Base-by-base conservation (phyloP, 1,139 yeast species). In the Geotrichum fermentans region DNA sequence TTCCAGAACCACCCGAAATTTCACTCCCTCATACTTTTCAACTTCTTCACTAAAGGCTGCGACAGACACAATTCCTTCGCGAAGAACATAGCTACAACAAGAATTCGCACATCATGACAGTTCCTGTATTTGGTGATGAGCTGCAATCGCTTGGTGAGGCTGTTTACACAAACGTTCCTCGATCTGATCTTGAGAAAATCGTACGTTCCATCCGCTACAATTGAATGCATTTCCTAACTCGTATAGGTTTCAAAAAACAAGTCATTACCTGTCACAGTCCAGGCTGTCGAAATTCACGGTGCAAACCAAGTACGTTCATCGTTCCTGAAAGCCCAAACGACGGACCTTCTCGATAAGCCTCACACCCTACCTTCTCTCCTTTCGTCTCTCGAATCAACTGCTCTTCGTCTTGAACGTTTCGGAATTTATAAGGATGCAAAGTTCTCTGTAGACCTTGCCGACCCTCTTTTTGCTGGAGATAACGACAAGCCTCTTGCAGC, bases 251-350 rank as follows among this genome's bases (percentile, higher is more conserved):
- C 20, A 29, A 54, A 54, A 39, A 59, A 59, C 44, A 34, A 54
- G 7, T 38, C 57, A 3, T 53, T 56, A 16, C 63, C 65, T 1
- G 68, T 65, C 2, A 54, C 59, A n/a, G 50, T 58, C 39, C 61
- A 70, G 28, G 70, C 73, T 45, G 78, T 82, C 13, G 79, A 78
- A 55, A 70, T 83, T 5, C 70, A 76, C 39, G 84, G 84, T 36
- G 73, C 78, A 11, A 73, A 73, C 44, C 67, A 68, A 17, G 77
- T 75, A 55, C 69, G 90, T 32, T 73, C 74, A 46, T 46, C 69
- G 0, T 82, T 84, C 58, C 62, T 84, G 6, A 63, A 68, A 24
- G 61, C 69, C 4, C 92, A 84, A 57, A 65, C 85, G 35, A 62
- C 64, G 18, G 85, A 87, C 1, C 63, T 84, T 45, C 65, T 81